Base-by-base conservation (phyloP, 2,329 filamentous ascomycete genomes). In the Myriosclerotinia scirpicola region DNA sequence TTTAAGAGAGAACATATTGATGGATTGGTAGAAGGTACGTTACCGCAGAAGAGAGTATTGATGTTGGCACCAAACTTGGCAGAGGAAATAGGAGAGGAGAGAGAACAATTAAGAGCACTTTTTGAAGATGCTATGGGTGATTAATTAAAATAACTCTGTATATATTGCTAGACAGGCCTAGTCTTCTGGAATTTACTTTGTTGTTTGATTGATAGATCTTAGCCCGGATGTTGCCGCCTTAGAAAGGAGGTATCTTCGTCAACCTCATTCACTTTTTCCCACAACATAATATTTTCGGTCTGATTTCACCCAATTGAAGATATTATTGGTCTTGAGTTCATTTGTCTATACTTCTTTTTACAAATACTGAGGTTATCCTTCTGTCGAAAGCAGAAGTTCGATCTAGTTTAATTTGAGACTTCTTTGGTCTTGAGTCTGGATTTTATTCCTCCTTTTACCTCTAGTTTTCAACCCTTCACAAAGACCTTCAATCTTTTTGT, bases 11-110 rank as follows among this genome's bases (percentile, higher is more conserved):
- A 86, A 50, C 87, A 98, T 80, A 82, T 99, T 22, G 92, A 96
- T 70, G 86, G 82, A 12, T 80, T 99, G 69, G 93, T 99, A 1
- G 94, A 98, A 78, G 96, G 95, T 1, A 99, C 95, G 0, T 88
- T 99, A 69, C 95, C 95, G 6, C 95, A 99, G 81, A 87, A 87
- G 66, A 83, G 95, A 71, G 96, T 99, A 65, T 78, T 99, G 75
- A 95, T 93, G 89, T 80, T 99, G 69, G 95, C 95, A 40, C 96
- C 95, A 0, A 93, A 86, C 36, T 78, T 99, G 73, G 87, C 85
- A 50, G 85, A 84, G 71, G 90, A 93, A 75, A 77, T 91, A 56
- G 82, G 88, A 73, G 81, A 83, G 58, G 90, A 94, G 78, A 87
- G 84, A 77, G 89, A 91, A 66, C 89, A 93, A 78, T 78, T 95